These are phyloP conservation scores for Penicillium canescens DNA, from an alignment of 495 filamentous ascomycete species.

Conservation along the genomic window DNA sequence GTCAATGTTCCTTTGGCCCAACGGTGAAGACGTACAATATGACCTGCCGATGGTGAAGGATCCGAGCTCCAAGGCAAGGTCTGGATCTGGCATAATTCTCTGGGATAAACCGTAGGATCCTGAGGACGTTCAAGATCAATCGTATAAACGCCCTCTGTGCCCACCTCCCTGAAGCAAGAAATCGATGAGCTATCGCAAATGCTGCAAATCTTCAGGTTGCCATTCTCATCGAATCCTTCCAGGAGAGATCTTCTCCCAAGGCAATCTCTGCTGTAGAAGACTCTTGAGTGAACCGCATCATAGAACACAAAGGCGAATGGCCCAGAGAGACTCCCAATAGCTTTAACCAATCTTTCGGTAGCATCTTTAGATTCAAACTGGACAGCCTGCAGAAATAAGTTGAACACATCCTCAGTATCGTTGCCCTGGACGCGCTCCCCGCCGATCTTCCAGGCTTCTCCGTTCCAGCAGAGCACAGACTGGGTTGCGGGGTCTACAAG, in stretches of 20 bases:
- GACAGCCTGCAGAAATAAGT: slow-evolving; percentile 56
- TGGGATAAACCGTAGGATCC: slow-evolving; percentile 2
- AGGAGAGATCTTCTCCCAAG: slow-evolving; percentile 85
- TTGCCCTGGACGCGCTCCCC: slow-evolving; percentile 59
- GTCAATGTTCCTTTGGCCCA: not conserved
- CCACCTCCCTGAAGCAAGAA: slow-evolving; percentile 72
- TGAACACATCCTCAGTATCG: slow-evolving; percentile 73
- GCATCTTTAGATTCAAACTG: slow-evolving; percentile 15
- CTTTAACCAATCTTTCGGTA: slow-evolving; percentile 44
- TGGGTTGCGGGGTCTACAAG: slow-evolving; percentile 58
- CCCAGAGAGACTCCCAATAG: slow-evolving; percentile 67
- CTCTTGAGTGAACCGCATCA: slow-evolving; percentile 55
- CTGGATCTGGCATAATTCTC: slow-evolving; percentile 28
- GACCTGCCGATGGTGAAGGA: slow-evolving; percentile 13
- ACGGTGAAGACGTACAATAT: slow-evolving; percentile 40
- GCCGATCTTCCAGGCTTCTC: slow-evolving; percentile 88
- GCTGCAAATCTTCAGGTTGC: slow-evolving; percentile 70
- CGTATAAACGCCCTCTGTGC: slow-evolving; percentile 75
- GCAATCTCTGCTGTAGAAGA: slow-evolving; percentile 84
- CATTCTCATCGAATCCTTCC: slow-evolving; percentile 40
- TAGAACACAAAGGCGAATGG: slow-evolving; percentile 93
- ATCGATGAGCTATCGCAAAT: slow-evolving; percentile 58
- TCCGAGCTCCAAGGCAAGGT: slow-evolving; percentile 32
- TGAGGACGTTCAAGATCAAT: slow-evolving; percentile 48
- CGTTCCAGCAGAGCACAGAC: slow-evolving; percentile 93